phyloP scores from a whole-genome alignment of 441 rosid genomes.

The Eutrema salsugineum region DNA sequence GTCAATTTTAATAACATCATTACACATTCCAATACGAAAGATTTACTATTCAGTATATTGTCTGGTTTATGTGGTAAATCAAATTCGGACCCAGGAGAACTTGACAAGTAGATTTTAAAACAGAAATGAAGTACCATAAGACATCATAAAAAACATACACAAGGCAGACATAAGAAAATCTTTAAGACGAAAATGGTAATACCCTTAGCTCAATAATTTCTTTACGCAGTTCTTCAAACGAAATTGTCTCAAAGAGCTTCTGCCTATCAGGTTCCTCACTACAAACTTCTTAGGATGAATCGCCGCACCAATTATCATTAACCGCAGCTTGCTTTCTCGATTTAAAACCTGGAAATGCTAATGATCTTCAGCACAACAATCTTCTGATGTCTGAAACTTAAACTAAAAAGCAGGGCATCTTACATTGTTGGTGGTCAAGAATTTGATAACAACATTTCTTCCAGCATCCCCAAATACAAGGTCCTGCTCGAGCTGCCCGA shows the following conservation, averaged over 20 bases:
- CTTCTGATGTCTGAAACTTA: neutral
- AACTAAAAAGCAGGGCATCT: slow-evolving; percentile 10
- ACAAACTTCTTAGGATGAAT: slow-evolving; percentile 86
- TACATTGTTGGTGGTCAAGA: slow-evolving; percentile 66
- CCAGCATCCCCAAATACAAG: slow-evolving; percentile 99
- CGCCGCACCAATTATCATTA: slow-evolving; percentile 83
- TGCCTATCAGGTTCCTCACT: slow-evolving; percentile 72
- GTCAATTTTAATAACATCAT: no score
- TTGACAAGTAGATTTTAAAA: neutral
- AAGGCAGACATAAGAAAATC: no score
- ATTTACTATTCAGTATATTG: neutral
- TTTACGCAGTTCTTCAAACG: slow-evolving; percentile 59
- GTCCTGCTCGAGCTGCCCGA: slow-evolving; percentile 97
- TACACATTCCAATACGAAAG: neutral
- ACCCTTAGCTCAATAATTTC: slow-evolving; percentile 85
- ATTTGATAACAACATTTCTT: slow-evolving; percentile 74
- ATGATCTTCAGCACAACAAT: neutral
- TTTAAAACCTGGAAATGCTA: slow-evolving; percentile 48
- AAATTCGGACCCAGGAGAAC: no score
- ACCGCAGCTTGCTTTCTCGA: slow-evolving; percentile 89
- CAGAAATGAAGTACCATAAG: neutral
- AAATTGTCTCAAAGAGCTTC: slow-evolving; percentile 60
- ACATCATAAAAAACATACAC: no score
- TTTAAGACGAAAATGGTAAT: no score
- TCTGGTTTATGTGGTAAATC: neutral